A percentile compares a stretch with the other conserved stretches of the same genome.
phyloP scores from a whole-genome alignment of 148 eudicot species.

The Rhododendron molle region DNA sequence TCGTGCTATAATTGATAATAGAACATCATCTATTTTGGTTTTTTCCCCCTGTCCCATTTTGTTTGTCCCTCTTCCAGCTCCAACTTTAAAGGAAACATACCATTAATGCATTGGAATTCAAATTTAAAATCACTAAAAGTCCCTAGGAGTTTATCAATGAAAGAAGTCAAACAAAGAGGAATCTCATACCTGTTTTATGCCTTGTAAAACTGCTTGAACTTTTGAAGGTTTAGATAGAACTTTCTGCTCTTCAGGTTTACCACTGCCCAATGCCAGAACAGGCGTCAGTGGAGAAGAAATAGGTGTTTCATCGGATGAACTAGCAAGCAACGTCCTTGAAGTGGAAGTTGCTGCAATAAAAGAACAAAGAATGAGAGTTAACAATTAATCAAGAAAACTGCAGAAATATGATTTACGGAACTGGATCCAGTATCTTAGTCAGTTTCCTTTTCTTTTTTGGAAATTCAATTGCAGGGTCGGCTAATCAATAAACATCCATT shows the following conservation, averaged over 20 bases:
- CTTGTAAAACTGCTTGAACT: conserved; percentile 77
- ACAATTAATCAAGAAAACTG: background rate
- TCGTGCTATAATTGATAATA: background rate
- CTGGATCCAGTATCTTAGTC: background rate
- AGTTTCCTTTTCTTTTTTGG: background rate
- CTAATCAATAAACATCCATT: background rate
- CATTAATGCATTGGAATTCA: background rate
- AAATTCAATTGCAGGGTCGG: background rate
- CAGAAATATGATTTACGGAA: background rate
- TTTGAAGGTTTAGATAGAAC: conserved; percentile 61
- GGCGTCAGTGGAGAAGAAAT: conserved; percentile 79
- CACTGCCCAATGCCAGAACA: conserved; percentile 43
- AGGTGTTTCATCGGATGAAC: conserved; percentile 61
- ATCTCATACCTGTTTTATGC: conserved; percentile 63
- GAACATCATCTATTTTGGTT: background rate
- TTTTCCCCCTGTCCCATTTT: background rate
- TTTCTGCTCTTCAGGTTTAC: conserved; percentile 56
- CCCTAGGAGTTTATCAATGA: background rate
- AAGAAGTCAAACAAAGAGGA: conserved; percentile 2
- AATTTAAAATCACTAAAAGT: background rate
- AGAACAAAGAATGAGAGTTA: background rate
- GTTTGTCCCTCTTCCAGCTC: background rate
- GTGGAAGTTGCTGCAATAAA: conserved; percentile 54
- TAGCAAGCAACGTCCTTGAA: conserved; percentile 58
- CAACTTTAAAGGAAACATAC: background rate